Evolutionary conservation across 371 early-diverging fungal genomes (phyloP).

Genomic region (Zychaea mexicana): DNA sequence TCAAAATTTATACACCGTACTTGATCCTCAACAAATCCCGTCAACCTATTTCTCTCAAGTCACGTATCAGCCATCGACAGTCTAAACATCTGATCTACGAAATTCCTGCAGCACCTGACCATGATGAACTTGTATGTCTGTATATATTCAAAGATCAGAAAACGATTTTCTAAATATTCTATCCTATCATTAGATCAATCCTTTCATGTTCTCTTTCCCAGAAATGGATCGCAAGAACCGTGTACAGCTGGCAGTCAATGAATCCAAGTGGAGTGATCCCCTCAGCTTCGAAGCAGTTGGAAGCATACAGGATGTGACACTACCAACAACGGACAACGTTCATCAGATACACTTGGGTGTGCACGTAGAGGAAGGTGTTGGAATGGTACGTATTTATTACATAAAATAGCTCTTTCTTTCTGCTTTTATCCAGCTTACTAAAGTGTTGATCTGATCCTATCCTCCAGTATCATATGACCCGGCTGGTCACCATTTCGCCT

Average conservation of each 20-base stretch:
- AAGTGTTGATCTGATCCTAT: not conserved
- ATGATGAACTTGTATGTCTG: conserved; percentile 18
- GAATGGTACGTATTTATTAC: conserved; percentile 40
- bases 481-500: conserved; percentile 80
- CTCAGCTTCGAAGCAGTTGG: conserved; percentile 89
- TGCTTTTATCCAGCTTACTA: not conserved
- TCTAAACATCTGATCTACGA: conserved; percentile 13
- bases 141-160: not conserved
- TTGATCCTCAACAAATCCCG: conserved; percentile 81
- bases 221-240: conserved; percentile 74
- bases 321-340: conserved; percentile 39
- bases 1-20: conserved; percentile 48
- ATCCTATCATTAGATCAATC: conserved; percentile 29
- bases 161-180: not conserved
- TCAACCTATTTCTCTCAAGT: conserved; percentile 47
- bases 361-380: conserved; percentile 65
- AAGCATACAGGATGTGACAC: conserved; percentile 60
- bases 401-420: not conserved
- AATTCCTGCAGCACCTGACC: conserved; percentile 24
- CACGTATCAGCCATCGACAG: conserved; percentile 19
- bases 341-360: conserved; percentile 68
- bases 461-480: conserved; percentile 56
- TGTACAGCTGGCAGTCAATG: conserved; percentile 62
- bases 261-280: conserved; percentile 80
- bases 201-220: conserved; percentile 84